Evolutionary conservation across 2,329 filamentous ascomycete species (phyloP), one percentile per base, ranked within the genome.

Genomic region (Stachybotrys chlorohalonatus): DNA sequence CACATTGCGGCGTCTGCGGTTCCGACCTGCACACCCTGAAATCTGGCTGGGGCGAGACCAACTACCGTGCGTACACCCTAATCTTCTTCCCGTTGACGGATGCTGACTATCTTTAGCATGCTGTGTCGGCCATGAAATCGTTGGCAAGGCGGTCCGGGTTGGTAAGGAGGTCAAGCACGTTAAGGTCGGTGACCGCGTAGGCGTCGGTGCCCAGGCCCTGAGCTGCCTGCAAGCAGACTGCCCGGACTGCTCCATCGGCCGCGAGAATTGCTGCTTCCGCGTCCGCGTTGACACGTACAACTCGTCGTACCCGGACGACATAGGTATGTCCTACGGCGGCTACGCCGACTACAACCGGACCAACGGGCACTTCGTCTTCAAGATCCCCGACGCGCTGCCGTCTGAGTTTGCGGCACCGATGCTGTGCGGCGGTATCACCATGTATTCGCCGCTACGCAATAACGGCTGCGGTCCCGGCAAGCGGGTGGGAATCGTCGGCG

Each of bases 351-450:
- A 64, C 57, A 60, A 66, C 54, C 62, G 63, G 36, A 59, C 59
- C 36, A 59, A 62, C 16, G 60, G 54, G 8, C 60, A 59, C 52
- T 87, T 86, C 57, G 68, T 68, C 16, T 60, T 75, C 56, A 73
- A 72, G 60, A 72, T 75, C 42, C 72, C 71, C 24, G 70, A 74
- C 24, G 62, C 59, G 6, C 56, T 75, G 8, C 57, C 63, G 15
- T 66, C 64, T 7, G 71, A 68, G 49, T 61, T 69, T 47, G 70
- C 72, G 11, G 73, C 85, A 17, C 84, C 85, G 2, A 82, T 88
- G 78, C 73, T 89, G 49, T 88, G 85, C 62, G 85, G 78, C n/a
- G 85, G 86, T 15, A 76, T 88, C 45, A 89, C 86, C 0, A 73
- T 83, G 9, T 89, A 75, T 63, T 73, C 75, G 9, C 85, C 86